A percentile compares a stretch with the other conserved stretches of the same genome.
These are phyloP conservation scores for Fonsecaea pedrosoi DNA, from an alignment of 2,329 filamentous ascomycete species.

Conservation along the genomic window DNA sequence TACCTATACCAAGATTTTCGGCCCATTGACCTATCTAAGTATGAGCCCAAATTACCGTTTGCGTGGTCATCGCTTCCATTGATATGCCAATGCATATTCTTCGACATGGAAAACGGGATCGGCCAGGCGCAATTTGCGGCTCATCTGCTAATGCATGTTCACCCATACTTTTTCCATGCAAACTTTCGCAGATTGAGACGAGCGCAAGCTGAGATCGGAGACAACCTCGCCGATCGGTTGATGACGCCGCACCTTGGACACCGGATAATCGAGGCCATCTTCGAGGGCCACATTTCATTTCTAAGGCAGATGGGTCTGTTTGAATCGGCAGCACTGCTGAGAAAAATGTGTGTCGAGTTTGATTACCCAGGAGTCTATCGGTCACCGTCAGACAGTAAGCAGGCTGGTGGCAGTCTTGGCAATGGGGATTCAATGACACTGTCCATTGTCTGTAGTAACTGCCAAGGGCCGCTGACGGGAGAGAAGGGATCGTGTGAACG, in stretches of 20 bases:
- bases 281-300: conserved; percentile 64
- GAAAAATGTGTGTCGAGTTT: conserved; percentile 55
- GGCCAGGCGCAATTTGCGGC: conserved; percentile 57
- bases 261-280: conserved; percentile 55
- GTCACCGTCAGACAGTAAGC: conserved; percentile 14
- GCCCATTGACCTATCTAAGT: conserved; percentile 38
- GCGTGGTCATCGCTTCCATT: conserved; percentile 39
- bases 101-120: conserved; percentile 48
- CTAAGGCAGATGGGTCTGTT: conserved; percentile 50
- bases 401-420: conserved; percentile 24
- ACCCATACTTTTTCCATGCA: conserved; percentile 50
- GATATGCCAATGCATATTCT: conserved; percentile 38
- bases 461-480: conserved; percentile 29
- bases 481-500: conserved; percentile 33
- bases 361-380: conserved; percentile 26
- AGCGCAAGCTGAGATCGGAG: not conserved
- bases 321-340: conserved; percentile 59
- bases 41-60: conserved; percentile 38
- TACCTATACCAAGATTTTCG: conserved; percentile 38
- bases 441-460: conserved; percentile 32
- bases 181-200: conserved; percentile 28
- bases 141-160: conserved; percentile 54
- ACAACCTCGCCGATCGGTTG: conserved; percentile 35
- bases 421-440: conserved; percentile 27
- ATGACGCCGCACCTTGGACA: conserved; percentile 53